Base-by-base conservation (phyloP, 2,329 filamentous ascomycete genomes). In the Colletotrichum higginsianum region DNA sequence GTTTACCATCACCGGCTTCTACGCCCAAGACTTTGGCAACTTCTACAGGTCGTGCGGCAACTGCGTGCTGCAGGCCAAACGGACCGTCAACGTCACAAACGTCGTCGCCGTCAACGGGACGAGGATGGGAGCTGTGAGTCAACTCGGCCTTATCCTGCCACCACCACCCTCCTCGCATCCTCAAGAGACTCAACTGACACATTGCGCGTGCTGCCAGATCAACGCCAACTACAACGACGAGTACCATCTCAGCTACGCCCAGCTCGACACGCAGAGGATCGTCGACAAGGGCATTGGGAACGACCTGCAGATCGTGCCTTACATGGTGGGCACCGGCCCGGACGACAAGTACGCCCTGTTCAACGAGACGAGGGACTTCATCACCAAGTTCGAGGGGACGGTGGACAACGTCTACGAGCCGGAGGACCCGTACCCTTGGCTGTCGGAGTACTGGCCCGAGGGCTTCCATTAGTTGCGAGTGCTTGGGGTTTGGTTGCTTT, bases 371-470 rank as follows among this genome's bases (percentile, higher is more conserved):
- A 73, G 76, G 11, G 77, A 79, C 35, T 71, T 73, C 1, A 79
- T 79, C 4, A 67, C 67, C 12, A 76, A 76, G n/a, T 79, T 74
- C 38, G 73, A 78, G 6, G 77, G 77, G 1, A 66, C 73, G 3
- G 65, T 77, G 0, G 73, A 67, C 11, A 75, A 75, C 38, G 60
- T 58, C 0, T 79, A 79, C 46, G 72, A 76, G 61, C 77, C 77
- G 0, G 75, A 78, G 62, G 76, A 79, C 3, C 87, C 90, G 13
- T 91, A 80, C 76, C 85, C 84, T 38, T 90, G 89, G 71, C 85
- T 85, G 67, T 85, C 85, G 44, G 88, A 86, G 73, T 90, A 90
- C 66, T 84, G 76, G 75, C 77, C 77, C 0, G 75, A 79, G 9
- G 77, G 77, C 0, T 79, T 79, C 53, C 66, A 70, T 42, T 66